These are phyloP conservation scores for Irpex lacteus DNA, from an alignment of 1,284 basidiomycete genomes.

Conservation along the genomic window DNA sequence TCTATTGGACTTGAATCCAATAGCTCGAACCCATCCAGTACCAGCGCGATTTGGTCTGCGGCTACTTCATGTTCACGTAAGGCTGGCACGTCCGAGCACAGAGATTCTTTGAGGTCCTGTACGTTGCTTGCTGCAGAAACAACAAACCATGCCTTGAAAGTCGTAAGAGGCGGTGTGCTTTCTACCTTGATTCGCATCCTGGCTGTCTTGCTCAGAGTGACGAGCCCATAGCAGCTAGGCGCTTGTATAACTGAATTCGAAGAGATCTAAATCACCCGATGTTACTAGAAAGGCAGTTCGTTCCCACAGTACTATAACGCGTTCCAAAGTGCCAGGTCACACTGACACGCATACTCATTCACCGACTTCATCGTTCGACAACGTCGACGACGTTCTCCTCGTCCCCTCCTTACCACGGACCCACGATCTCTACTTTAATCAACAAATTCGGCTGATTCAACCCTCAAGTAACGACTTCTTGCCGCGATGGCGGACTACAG, in stretches of 20 bases:
- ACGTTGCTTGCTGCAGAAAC: conserved; percentile 26
- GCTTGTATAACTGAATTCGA: background rate
- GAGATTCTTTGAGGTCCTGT: conserved; percentile 25
- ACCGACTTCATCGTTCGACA: conserved; percentile 5
- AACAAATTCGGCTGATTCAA: background rate
- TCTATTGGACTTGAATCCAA: conserved; percentile 37
- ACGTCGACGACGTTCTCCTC: conserved; percentile 1
- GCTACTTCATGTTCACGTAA: conserved; percentile 19
- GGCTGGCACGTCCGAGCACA: conserved; percentile 26
- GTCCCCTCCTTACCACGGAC: conserved; percentile 12
- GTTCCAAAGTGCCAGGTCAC: conserved; percentile 15
- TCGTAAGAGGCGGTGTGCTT: conserved; percentile 35
- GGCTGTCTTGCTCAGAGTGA: background rate
- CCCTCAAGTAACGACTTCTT: conserved; percentile 5
- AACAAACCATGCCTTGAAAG: conserved; percentile 41
- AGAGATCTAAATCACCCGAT: too few relatives aligned
- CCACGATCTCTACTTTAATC: conserved; percentile 8
- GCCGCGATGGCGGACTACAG: conserved; percentile 70
- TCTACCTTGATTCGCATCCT: conserved; percentile 42
- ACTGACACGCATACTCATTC: conserved; percentile 15
- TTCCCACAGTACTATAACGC: conserved; percentile 21
- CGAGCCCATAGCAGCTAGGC: background rate
- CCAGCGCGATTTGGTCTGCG: conserved; percentile 27
- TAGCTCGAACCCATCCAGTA: conserved; percentile 44
- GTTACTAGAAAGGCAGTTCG: conserved; percentile 8